Evolutionary conservation across 1,139 yeast genomes (phyloP), one percentile per base, ranked within the genome.

Genomic region (Scheffersomyces parashehatae): DNA sequence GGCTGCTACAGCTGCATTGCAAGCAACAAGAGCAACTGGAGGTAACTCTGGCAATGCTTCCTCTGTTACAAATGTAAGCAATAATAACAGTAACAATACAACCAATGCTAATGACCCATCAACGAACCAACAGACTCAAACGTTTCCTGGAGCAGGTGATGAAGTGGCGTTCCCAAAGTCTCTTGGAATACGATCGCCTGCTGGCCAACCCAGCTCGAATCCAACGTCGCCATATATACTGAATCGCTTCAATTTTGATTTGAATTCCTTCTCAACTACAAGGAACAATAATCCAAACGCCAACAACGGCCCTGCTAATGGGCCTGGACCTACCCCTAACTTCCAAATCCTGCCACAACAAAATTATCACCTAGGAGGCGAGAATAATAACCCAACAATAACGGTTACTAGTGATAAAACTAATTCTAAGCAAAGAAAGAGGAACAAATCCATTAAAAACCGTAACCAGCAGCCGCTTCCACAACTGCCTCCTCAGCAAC

Each of bases 181-280:
- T 11, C 20, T 31, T 10, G 35, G 35, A 31, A 31, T 31, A 31
- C 35, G 35, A 31, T 31, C 35, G 12, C 35, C 35, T 3, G 35
- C 35, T 14, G 35, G 14, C 11, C 26, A 20, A 6, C 42, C 41
- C 34, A 42, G 14, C 12, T 48, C 54, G 9, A 47, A 45, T 35
- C 53, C 56, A 1, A 42, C 53, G 0, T 49, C 53, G 13, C 56
- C 56, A 5, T 51, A 46, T 36, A 47, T 51, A 13, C 43, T 49
- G n/a, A 51, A 49, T 39, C 35, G 50, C 24, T 49, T 53, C 43
- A 50, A 48, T 33, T 53, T 53, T 15, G 56, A 53, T 32, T 47
- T 53, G 14, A 46, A 40, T 29, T 33, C 49, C 7, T 46, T 42
- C 15, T 42, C 48, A 29, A 28, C 45, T 38, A 37, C 48, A 36